phyloP scores from a whole-genome alignment of 23 red algal species.

The Gracilariopsis chorda region DNA sequence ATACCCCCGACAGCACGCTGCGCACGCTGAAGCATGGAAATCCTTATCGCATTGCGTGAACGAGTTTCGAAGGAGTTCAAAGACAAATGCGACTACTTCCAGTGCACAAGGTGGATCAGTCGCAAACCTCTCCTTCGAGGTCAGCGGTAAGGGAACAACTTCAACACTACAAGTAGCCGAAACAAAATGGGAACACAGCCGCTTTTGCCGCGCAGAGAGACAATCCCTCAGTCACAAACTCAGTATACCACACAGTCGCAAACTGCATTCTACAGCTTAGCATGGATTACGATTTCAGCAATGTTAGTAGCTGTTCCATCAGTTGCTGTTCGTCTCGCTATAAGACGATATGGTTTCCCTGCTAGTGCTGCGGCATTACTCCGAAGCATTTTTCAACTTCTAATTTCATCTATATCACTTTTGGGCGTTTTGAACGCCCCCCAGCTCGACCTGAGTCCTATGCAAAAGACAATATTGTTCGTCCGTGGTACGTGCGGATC shows the following conservation, averaged over 20 bases:
- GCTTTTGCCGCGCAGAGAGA: not conserved
- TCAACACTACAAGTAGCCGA: not conserved
- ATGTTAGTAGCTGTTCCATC: conserved; percentile 1
- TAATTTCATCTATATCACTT: not conserved
- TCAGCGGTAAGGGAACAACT: not conserved
- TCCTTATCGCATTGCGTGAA: too few species aligned
- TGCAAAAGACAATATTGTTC: not conserved
- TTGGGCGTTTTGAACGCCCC: not conserved
- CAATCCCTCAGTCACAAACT: not conserved
- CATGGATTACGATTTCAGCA: conserved; percentile 3
- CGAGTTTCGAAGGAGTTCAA: too few species aligned
- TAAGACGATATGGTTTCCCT: conserved; percentile 8
- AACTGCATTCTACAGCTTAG: not conserved
- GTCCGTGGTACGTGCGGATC: not conserved
- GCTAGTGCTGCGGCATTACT: not conserved
- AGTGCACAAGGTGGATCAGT: too few species aligned
- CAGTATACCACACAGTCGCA: not conserved
- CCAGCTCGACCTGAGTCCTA: not conserved
- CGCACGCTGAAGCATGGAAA: too few species aligned
- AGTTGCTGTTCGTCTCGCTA: not conserved
- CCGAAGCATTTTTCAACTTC: not conserved
- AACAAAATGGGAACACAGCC: not conserved
- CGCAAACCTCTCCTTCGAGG: not conserved
- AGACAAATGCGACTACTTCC: too few species aligned
- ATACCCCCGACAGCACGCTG: too few species aligned